A percentile compares a stretch with the other conserved stretches of the same genome.
Conservation (phyloP, 208 protist species). For the Leishmania amazonensis region DNA sequence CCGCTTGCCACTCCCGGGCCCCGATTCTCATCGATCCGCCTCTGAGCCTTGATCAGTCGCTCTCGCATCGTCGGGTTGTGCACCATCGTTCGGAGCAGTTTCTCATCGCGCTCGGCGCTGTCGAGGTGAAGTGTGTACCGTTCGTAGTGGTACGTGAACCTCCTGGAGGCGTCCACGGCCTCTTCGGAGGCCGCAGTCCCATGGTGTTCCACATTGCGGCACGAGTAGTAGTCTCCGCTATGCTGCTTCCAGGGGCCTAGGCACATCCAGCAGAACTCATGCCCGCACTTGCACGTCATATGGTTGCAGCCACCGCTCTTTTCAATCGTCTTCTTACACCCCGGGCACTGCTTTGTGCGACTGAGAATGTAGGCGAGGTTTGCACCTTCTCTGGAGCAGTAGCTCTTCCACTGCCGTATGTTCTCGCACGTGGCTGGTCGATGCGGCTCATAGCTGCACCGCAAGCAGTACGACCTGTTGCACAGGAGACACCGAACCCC, state of each 20-base stretch:
- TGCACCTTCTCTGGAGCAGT: slow-evolving; percentile 47
- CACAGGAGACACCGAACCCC: slow-evolving; percentile 60
- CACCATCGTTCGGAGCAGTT: slow-evolving; percentile 2
- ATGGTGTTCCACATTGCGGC: slow-evolving; percentile 10
- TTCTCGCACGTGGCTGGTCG: slow-evolving; percentile 55
- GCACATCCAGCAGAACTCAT: slow-evolving; percentile 92
- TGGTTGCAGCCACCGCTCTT: slow-evolving; percentile 94
- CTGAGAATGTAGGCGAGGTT: slow-evolving; percentile 56
- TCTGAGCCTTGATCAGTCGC: background rate
- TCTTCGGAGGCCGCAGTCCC: background rate
- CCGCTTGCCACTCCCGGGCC: background rate
- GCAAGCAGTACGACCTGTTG: slow-evolving; percentile 49
- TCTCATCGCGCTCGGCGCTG: slow-evolving; percentile 21
- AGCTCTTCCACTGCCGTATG: slow-evolving; percentile 50
- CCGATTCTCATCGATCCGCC: background rate
- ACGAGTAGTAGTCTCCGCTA: slow-evolving; percentile 33
- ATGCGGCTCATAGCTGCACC: slow-evolving; percentile 46
- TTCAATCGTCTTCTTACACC: slow-evolving; percentile 77
- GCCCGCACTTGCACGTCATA: slow-evolving; percentile 83
- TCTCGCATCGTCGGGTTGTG: background rate
- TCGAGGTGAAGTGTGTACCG: slow-evolving; percentile 28
- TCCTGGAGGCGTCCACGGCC: background rate
- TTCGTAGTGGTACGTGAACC: slow-evolving; percentile 30
- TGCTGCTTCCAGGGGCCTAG: slow-evolving; percentile 64
- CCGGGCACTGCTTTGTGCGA: slow-evolving; percentile 80